Percentiles rank a stretch among this genome's conserved stretches.
phyloP scores from a whole-genome alignment of 23 red algal genomes.

The Chondrus crispus region DNA sequence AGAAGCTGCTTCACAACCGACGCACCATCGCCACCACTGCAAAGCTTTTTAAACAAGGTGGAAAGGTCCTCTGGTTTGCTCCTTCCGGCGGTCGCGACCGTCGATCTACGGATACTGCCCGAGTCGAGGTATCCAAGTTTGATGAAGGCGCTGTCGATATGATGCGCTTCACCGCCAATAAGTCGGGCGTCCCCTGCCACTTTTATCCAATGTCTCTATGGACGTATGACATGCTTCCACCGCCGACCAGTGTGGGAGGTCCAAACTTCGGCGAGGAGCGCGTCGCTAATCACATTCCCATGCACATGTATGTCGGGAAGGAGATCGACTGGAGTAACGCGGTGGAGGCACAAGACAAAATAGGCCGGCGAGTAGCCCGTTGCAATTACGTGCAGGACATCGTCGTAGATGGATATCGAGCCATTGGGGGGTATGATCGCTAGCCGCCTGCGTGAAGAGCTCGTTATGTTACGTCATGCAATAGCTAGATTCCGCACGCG shows the following conservation, averaged over 20 bases:
- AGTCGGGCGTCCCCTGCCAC: conserved; percentile 64
- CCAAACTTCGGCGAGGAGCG: conserved; percentile 76
- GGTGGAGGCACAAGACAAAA: conserved; percentile 29
- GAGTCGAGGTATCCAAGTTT: conserved; percentile 80
- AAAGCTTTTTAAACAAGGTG: conserved; percentile 74
- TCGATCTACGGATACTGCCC: conserved; percentile 25
- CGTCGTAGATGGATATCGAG: conserved; percentile 42
- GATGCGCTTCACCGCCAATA: conserved; percentile 79
- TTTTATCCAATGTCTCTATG: conserved; percentile 96
- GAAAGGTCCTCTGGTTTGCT: conserved; percentile 88
- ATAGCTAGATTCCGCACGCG: too few relatives aligned
- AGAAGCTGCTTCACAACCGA: conserved; percentile 90
- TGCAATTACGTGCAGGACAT: conserved; percentile 26
- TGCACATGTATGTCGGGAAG: conserved; percentile 71
- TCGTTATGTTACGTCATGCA: too few relatives aligned
- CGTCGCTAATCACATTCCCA: conserved; percentile 62
- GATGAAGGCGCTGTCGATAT: conserved; percentile 85
- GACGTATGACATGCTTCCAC: conserved; percentile 92
- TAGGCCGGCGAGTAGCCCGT: conserved; percentile 14
- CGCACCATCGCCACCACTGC: conserved; percentile 64
- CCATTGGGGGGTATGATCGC: conserved; percentile 57
- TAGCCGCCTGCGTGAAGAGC: neutral
- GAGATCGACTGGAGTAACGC: conserved; percentile 69
- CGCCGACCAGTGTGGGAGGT: conserved; percentile 80
- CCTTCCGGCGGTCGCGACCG: conserved; percentile 94